phyloP scores from a whole-genome alignment of 306 rosid genomes.

The Lupinus albus region DNA sequence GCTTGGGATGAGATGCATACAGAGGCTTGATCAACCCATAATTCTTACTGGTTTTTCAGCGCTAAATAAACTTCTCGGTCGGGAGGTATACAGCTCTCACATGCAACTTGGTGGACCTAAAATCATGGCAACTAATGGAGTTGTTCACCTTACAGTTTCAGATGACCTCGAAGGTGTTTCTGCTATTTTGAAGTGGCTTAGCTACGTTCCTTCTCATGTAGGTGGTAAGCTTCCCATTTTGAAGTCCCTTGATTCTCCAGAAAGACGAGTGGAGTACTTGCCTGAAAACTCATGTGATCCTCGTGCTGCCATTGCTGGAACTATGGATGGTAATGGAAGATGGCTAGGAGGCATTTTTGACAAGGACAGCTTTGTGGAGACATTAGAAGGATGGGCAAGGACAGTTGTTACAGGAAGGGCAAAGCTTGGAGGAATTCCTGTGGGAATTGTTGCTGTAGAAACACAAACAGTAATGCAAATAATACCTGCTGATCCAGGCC shows the following conservation, averaged over 20 bases:
- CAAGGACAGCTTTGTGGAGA: slow-evolving; percentile 95
- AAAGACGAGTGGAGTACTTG: slow-evolving; percentile 75
- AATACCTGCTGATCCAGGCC: slow-evolving; percentile 99
- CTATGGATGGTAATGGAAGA: slow-evolving; percentile 61
- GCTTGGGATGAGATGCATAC: slow-evolving; percentile 98
- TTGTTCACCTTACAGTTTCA: slow-evolving; percentile 92
- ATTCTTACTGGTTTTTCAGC: slow-evolving; percentile 97
- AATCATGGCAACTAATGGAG: slow-evolving; percentile 98
- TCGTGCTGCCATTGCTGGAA: slow-evolving; percentile 86
- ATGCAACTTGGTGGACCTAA: slow-evolving; percentile 99
- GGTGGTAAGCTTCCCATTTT: slow-evolving; percentile 89
- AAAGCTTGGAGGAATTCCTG: slow-evolving; percentile 98
- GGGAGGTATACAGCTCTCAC: slow-evolving; percentile 99
- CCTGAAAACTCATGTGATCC: slow-evolving; percentile 97
- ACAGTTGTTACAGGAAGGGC: slow-evolving; percentile 98
- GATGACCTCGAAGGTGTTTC: slow-evolving; percentile 96
- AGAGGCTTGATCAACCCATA: slow-evolving; percentile 98
- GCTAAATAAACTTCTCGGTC: slow-evolving; percentile 93
- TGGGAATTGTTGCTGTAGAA: slow-evolving; percentile 93
- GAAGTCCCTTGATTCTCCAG: slow-evolving; percentile 84
- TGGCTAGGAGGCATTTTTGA: slow-evolving; percentile 98
- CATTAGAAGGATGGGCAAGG: slow-evolving; percentile 98
- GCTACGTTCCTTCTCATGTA: slow-evolving; percentile 80
- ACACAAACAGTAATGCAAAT: slow-evolving; percentile 97
- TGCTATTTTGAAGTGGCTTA: slow-evolving; percentile 94